Base-by-base conservation (phyloP, 805 yeast species). In the Wilhelminamyces savonicus region DNA sequence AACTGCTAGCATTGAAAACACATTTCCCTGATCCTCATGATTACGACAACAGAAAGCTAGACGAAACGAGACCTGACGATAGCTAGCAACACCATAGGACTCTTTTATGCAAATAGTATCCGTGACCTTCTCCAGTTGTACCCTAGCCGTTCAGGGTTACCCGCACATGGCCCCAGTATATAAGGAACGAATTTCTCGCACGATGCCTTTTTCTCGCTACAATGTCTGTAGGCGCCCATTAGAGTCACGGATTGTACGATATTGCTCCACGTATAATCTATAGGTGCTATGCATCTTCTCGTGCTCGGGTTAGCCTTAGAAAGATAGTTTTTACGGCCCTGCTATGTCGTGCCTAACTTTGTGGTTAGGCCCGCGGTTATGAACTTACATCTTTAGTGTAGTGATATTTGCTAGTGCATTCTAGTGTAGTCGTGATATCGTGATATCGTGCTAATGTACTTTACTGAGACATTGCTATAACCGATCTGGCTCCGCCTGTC, bases 261-360 rank as follows among this genome's bases (percentile, higher is more conserved):
- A 40, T 48, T 48, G 59, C 48, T 61, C 71, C 48, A 63, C 75
- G 62, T 64, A 59, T 62, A 63, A 50, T 57, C 74, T 56, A 47
- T 47, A 43, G 40, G 55, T 61, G 53, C 62, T 52, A 31, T 58
- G 67, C 56, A 54, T 56, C 53, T 40, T 62, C 71, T 72, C 84
- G 94, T 83, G 94, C 94, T 83, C 88, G 92, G 92, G 92, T 82
- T 62, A 65, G 83, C 82, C 92, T 82, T 71, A 83, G 88, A 83
- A 60, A 34, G 62, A 75, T 46, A 47, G 63, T 72, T 68, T 69
- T 57, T 54, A 53, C 57, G 69, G 74, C 73, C 70, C 68, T 50
- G 42, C 58, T 60, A 62, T 66, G 79, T 66, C 80, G 78, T 63
- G 72, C 69, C 66, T 59, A 48, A 51, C 45, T 43, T 48, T 44